A percentile compares a stretch with the other conserved stretches of the same genome.
These are phyloP conservation scores for Phoenix roebelenii DNA, from an alignment of 176 grass and related monocot species.

Conservation along the genomic window DNA sequence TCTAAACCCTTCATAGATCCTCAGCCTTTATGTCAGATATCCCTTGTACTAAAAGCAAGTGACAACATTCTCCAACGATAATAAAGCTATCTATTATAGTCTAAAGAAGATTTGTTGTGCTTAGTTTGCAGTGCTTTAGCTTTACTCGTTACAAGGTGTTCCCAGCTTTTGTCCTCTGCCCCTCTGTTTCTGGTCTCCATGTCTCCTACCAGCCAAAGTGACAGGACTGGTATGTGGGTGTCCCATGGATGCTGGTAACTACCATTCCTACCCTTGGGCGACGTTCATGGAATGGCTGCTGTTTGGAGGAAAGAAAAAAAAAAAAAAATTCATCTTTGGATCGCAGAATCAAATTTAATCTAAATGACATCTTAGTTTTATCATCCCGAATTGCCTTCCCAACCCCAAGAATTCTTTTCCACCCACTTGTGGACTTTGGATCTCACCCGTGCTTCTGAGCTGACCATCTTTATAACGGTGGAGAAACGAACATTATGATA, in stretches of 20 bases:
- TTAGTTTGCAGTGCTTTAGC: slow-evolving; percentile 35
- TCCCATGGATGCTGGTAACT: slow-evolving; percentile 32
- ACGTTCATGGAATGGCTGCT: too few relatives aligned
- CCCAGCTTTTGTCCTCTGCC: slow-evolving; percentile 46
- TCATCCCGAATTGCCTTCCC: slow-evolving; percentile 4
- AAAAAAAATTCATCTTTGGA: not conserved
- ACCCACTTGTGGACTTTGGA: not conserved
- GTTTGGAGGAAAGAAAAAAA: not conserved
- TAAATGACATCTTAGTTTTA: slow-evolving; percentile 9
- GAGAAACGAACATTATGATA: not conserved
- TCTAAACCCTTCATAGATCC: slow-evolving; percentile 23
- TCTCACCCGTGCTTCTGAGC: slow-evolving; percentile 13
- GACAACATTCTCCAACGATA: slow-evolving; percentile 39
- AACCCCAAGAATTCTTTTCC: slow-evolving; percentile 7
- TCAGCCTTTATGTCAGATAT: slow-evolving; percentile 34
- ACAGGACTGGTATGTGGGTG: slow-evolving; percentile 28
- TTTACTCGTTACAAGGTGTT: slow-evolving; percentile 32
- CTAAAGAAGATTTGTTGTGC: slow-evolving; percentile 53
- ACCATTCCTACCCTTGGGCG: not conserved
- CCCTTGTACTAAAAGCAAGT: slow-evolving; percentile 70
- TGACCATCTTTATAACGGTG: slow-evolving; percentile 13
- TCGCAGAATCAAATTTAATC: too few relatives aligned
- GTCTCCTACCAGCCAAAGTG: slow-evolving; percentile 11
- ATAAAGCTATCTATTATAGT: slow-evolving; percentile 34
- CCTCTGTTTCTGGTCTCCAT: slow-evolving; percentile 25